Evolutionary conservation across 805 yeast species (phyloP).

Genomic region (Sugiyamaella chiloensis): DNA sequence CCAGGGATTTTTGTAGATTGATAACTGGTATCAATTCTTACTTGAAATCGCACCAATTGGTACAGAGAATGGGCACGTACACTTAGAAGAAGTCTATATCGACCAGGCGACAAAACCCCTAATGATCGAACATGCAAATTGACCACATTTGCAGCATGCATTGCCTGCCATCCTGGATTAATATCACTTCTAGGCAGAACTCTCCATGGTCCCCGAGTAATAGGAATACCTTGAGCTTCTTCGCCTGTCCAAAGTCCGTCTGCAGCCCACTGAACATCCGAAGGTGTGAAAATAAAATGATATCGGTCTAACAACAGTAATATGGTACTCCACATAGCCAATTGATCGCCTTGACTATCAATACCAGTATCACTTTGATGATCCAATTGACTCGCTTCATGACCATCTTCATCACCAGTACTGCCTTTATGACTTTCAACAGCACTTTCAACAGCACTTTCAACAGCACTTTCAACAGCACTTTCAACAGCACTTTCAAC

Average conservation of each 20-base stretch:
- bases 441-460: background rate
- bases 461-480: too few species aligned
- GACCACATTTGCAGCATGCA: conserved; percentile 3
- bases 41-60: background rate
- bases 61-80: conserved; percentile 1
- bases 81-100: background rate
- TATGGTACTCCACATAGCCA: background rate
- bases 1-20: background rate
- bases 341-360: too few species aligned
- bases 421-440: background rate
- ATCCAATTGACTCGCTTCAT: too few species aligned
- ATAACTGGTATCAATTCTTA: background rate
- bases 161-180: conserved; percentile 1
- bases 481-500: too few species aligned
- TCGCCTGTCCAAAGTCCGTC: background rate
- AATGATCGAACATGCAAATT: conserved; percentile 1
- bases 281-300: background rate
- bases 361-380: too few species aligned
- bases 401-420: too few species aligned
- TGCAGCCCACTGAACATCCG: conserved; percentile 1
- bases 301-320: background rate
- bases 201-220: background rate
- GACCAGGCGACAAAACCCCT: conserved; percentile 1
- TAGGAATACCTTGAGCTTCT: background rate
- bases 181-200: background rate